Percentiles rank a stretch among this genome's conserved stretches.
phyloP scores from a whole-genome alignment of 768 basidiomycete species.

The Cystobasidiopsis lactophilus region DNA sequence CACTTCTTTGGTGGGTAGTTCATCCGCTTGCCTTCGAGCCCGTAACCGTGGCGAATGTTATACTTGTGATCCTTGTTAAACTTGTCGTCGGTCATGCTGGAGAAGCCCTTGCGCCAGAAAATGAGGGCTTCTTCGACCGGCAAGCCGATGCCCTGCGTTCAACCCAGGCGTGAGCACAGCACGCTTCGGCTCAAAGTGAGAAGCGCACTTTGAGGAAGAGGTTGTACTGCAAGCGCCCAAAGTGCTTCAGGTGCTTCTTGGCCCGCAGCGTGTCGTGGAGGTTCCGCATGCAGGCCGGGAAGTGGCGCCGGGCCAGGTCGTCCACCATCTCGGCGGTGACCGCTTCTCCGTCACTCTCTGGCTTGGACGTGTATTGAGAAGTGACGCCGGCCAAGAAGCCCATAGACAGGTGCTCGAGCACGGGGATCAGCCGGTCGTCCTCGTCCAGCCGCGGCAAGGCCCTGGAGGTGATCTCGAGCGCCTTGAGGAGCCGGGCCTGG shows the following conservation, averaged over 20 bases:
- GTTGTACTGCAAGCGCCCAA: conserved; percentile 71
- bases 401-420: conserved; percentile 74
- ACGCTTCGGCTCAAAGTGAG: not conserved
- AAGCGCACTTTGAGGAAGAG: conserved; percentile 72
- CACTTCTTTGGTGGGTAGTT: conserved; percentile 87
- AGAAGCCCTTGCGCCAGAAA: conserved; percentile 81
- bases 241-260: conserved; percentile 77
- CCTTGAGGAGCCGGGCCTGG: conserved; percentile 43
- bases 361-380: conserved; percentile 47
- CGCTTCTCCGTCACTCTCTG: conserved; percentile 34
- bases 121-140: conserved; percentile 79
- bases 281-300: conserved; percentile 86
- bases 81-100: conserved; percentile 60
- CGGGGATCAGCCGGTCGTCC: conserved; percentile 69
- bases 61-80: conserved; percentile 97
- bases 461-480: conserved; percentile 70
- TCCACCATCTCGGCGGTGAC: conserved; percentile 91
- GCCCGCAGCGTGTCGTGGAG: conserved; percentile 54
- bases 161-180: not conserved
- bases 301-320: conserved; percentile 61
- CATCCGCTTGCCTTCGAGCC: conserved; percentile 76
- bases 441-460: conserved; percentile 78
- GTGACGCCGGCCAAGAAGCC: conserved; percentile 81
- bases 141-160: conserved; percentile 56
- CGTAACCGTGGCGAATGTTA: conserved; percentile 87